Conservation (phyloP, 2,329 filamentous ascomycete genomes). For the Fusarium bulbicola region DNA sequence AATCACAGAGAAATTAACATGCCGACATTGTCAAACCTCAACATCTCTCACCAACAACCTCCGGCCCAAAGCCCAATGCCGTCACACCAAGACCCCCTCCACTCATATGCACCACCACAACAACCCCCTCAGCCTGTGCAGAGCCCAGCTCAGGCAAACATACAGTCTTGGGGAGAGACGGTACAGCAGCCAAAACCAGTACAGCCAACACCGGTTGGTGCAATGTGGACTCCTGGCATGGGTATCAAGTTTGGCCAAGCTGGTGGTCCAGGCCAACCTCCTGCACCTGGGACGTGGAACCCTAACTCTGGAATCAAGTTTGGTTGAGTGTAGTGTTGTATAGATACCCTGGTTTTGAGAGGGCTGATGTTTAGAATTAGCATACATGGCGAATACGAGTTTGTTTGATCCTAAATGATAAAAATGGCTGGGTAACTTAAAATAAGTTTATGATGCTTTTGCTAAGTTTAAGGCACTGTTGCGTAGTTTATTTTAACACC, state of each 20-base stretch:
- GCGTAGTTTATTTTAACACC: not conserved
- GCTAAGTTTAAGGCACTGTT: not conserved
- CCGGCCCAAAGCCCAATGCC: slow-evolving; percentile 31
- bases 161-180: slow-evolving; percentile 67
- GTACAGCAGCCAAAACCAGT: slow-evolving; percentile 65
- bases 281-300: slow-evolving; percentile 63
- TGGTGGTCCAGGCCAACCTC: slow-evolving; percentile 39
- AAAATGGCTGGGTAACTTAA: not conserved
- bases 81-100: slow-evolving; percentile 16
- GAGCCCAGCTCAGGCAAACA: slow-evolving; percentile 56
- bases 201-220: slow-evolving; percentile 49
- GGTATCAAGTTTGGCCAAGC: slow-evolving; percentile 77
- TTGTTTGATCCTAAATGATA: not conserved
- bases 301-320: slow-evolving; percentile 67
- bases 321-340: slow-evolving; percentile 45
- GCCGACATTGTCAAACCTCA: slow-evolving; percentile 59
- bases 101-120: slow-evolving; percentile 23
- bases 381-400: slow-evolving; percentile 5
- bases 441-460: not conserved
- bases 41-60: slow-evolving; percentile 46
- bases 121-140: slow-evolving; percentile 37
- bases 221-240: slow-evolving; percentile 78
- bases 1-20: slow-evolving; percentile 59
- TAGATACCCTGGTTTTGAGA: slow-evolving; percentile 2
- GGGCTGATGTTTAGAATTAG: not conserved